Evolutionary conservation across 2,329 filamentous ascomycete species (phyloP).

Genomic region (Ophiostoma tasmaniense): DNA sequence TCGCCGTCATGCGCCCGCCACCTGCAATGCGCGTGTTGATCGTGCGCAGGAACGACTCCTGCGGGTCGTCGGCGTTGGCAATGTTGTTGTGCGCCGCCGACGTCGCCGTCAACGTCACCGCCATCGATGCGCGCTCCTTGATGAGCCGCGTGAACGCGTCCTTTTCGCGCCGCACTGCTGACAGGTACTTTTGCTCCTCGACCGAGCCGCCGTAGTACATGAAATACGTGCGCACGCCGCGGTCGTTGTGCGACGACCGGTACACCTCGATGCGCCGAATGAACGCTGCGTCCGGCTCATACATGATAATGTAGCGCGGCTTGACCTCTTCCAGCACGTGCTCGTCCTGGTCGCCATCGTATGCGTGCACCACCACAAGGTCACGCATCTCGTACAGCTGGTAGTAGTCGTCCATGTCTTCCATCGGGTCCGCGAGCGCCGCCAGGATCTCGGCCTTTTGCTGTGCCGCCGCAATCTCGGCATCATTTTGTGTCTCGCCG

Average conservation of each 20-base stretch:
- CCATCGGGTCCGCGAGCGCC: conserved; percentile 59
- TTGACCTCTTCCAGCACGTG: conserved; percentile 91
- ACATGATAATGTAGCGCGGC: conserved; percentile 96
- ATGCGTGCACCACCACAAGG: conserved; percentile 81
- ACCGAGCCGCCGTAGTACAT: conserved; percentile 93
- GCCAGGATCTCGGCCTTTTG: conserved; percentile 66
- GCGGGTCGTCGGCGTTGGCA: conserved; percentile 58
- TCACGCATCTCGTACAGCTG: conserved; percentile 87
- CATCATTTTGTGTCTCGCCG: conserved; percentile 44
- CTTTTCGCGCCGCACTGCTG: conserved; percentile 85
- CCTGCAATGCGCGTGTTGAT: conserved; percentile 96
- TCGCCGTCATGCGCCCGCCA: conserved; percentile 77
- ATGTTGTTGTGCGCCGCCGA: conserved; percentile 37
- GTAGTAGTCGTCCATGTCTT: conserved; percentile 88
- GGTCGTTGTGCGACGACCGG: conserved; percentile 81
- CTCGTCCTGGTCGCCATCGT: conserved; percentile 92
- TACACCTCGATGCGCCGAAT: conserved; percentile 94
- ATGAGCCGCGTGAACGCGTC: conserved; percentile 93
- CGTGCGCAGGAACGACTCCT: conserved; percentile 87
- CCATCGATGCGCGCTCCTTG: conserved; percentile 89
- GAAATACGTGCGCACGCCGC: conserved; percentile 89
- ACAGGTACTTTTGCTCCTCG: conserved; percentile 89
- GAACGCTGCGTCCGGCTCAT: conserved; percentile 90
- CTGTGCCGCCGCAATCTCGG: conserved; percentile 24
- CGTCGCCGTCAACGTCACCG: conserved; percentile 72